Conservation (phyloP, 177 flowering plant genomes). For the Telopea speciosissima region DNA sequence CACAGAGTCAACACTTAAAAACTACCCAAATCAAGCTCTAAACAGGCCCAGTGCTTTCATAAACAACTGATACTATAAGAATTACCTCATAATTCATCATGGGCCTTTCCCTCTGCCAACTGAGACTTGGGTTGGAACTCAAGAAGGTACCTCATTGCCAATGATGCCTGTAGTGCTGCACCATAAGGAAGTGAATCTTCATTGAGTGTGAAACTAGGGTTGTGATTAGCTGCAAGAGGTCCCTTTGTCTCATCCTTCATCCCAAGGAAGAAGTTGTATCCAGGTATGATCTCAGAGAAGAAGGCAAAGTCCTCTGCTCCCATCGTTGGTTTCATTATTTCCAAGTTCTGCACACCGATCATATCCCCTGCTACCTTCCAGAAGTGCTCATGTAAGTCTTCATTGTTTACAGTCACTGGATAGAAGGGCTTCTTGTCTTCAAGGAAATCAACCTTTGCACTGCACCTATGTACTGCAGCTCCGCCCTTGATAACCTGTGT, state of each 20-base stretch:
- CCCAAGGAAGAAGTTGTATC: constrained; percentile 48
- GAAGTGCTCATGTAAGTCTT: constrained; percentile 38
- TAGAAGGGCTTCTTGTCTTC: constrained; percentile 16
- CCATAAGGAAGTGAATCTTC: constrained; percentile 62
- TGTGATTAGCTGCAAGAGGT: constrained; percentile 28
- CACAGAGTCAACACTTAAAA: too few relatives aligned
- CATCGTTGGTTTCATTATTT: constrained; percentile 34
- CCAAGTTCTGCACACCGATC: constrained; percentile 33
- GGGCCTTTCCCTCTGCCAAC: constrained; percentile 14
- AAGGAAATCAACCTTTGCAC: constrained; percentile 42
- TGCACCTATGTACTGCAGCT: constrained; percentile 65
- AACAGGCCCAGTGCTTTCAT: too few relatives aligned
- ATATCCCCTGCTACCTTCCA: constrained; percentile 34
- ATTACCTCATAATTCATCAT: constrained; percentile 41
- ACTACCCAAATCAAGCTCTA: too few relatives aligned
- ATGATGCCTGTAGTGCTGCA: constrained; percentile 57
- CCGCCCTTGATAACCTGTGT: constrained; percentile 52
- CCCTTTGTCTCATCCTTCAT: constrained; percentile 31
- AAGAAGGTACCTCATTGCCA: constrained; percentile 41
- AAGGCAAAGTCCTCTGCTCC: constrained; percentile 66
- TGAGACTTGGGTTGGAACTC: constrained; percentile 21
- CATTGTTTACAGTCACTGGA: constrained; percentile 39
- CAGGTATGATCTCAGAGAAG: constrained; percentile 46
- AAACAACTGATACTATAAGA: too few relatives aligned
- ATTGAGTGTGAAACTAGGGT: constrained; percentile 39